Conservation (phyloP, 2,329 filamentous ascomycete genomes). For the Calcarisporium arbuscula region DNA sequence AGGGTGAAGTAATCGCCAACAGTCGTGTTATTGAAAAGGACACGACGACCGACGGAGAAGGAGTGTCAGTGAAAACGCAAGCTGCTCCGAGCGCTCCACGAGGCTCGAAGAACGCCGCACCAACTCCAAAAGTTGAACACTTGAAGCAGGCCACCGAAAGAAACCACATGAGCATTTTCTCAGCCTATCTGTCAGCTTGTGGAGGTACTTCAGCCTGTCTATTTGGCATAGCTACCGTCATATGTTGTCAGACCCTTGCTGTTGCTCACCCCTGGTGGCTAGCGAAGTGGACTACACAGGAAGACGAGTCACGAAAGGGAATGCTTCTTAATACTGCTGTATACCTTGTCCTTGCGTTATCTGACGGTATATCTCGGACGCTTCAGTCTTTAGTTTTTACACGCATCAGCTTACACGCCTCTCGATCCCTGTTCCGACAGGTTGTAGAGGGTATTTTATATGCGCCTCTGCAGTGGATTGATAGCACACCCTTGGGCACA, state of each 20-base stretch:
- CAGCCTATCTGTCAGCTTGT: conserved; percentile 6
- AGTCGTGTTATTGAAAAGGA: no score
- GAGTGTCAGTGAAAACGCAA: no score
- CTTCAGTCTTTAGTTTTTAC: conserved; percentile 1
- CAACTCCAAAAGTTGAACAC: no score
- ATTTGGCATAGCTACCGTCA: background rate
- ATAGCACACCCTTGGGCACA: conserved; percentile 4
- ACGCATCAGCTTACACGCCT: conserved; percentile 1
- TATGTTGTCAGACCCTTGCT: background rate
- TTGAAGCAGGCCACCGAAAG: no score
- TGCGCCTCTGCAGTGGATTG: conserved; percentile 6
- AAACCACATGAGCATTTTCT: no score
- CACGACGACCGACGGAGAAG: no score
- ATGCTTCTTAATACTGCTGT: conserved; percentile 1
- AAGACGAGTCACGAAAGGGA: background rate
- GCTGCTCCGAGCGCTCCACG: no score
- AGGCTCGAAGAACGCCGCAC: no score
- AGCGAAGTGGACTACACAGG: conserved; percentile 5
- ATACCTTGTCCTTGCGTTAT: conserved; percentile 5
- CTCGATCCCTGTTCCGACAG: conserved; percentile 5
- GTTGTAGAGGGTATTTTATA: conserved; percentile 2
- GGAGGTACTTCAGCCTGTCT: conserved; percentile 1
- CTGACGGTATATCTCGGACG: background rate
- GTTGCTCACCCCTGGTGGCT: conserved; percentile 8
- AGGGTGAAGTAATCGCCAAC: background rate